These are phyloP conservation scores for Aeminium ludgeri DNA, from an alignment of 495 filamentous ascomycete genomes.

Conservation along the genomic window DNA sequence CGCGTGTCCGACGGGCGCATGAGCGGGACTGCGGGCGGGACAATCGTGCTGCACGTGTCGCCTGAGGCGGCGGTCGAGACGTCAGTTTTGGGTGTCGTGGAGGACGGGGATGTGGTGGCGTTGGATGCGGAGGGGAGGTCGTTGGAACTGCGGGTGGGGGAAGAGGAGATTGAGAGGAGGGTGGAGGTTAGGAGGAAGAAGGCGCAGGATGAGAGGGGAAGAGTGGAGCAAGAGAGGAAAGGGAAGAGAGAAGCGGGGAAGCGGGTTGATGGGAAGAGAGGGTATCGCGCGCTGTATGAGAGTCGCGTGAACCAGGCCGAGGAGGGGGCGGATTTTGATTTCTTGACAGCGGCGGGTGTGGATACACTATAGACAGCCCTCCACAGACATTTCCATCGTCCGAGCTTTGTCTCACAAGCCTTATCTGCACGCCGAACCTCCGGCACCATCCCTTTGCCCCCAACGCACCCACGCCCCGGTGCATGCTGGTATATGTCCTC, in stretches of 20 bases:
- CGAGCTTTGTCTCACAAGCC: no score
- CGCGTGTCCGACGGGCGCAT: slow-evolving; percentile 49
- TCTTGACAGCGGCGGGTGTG: slow-evolving; percentile 35
- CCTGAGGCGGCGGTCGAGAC: slow-evolving; percentile 36
- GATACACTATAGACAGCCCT: not conserved
- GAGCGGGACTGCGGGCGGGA: slow-evolving; percentile 52
- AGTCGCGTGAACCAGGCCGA: slow-evolving; percentile 47
- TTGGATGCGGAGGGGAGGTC: slow-evolving; percentile 33
- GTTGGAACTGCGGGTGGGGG: slow-evolving; percentile 32
- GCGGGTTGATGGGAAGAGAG: slow-evolving; percentile 34
- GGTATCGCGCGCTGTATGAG: slow-evolving; percentile 50
- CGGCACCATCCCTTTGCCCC: no score
- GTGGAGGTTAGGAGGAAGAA: slow-evolving; percentile 29
- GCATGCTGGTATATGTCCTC: no score
- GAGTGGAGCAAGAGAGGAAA: slow-evolving; percentile 5
- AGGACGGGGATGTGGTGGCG: slow-evolving; percentile 40
- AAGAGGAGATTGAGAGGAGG: slow-evolving; percentile 17
- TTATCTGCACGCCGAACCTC: no score
- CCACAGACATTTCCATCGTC: no score
- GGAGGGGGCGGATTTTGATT: slow-evolving; percentile 48
- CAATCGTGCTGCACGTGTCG: slow-evolving; percentile 48
- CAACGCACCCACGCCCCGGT: no score
- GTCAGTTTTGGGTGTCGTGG: slow-evolving; percentile 37
- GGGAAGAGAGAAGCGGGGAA: slow-evolving; percentile 22
- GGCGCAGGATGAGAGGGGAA: slow-evolving; percentile 23